Conservation (phyloP, 1,284 basidiomycete genomes). For the Mycena sp. region DNA sequence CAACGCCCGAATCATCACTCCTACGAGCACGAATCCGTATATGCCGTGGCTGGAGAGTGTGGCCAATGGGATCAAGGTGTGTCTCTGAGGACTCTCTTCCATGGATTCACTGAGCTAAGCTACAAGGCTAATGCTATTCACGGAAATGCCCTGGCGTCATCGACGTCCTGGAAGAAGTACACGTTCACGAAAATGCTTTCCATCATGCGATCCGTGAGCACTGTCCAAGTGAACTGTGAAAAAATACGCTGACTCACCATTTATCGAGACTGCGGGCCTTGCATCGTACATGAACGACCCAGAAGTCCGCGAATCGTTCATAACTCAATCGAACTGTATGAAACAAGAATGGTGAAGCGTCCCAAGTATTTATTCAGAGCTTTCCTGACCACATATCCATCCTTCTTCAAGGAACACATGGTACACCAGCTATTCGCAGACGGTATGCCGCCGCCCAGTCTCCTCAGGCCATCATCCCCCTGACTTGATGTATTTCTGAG, state of each 20-base stretch:
- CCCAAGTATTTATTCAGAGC: neutral
- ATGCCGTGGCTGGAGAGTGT: constrained; percentile 20
- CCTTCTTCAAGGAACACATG: constrained; percentile 10
- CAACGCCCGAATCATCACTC: neutral
- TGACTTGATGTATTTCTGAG: neutral
- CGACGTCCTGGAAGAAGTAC: constrained; percentile 15
- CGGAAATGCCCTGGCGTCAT: neutral
- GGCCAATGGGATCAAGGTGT: constrained; percentile 11
- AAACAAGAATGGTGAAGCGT: constrained; percentile 7
- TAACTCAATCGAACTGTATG: constrained; percentile 13
- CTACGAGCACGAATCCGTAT: constrained; percentile 5
- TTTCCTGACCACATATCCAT: neutral
- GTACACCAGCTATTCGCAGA: constrained; percentile 7
- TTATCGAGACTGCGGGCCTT: constrained; percentile 6
- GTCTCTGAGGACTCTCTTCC: neutral
- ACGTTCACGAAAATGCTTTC: constrained; percentile 11
- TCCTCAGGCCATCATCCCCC: neutral
- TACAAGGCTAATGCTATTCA: constrained; percentile 5
- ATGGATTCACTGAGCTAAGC: neutral
- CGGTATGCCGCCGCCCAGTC: neutral
- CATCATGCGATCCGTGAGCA: constrained; percentile 13
- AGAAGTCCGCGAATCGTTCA: constrained; percentile 9
- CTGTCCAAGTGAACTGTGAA: neutral
- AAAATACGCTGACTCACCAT: neutral
- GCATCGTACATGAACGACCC: constrained; percentile 16